Conservation (phyloP, 768 basidiomycete species). For the Sutorius australiensis region DNA sequence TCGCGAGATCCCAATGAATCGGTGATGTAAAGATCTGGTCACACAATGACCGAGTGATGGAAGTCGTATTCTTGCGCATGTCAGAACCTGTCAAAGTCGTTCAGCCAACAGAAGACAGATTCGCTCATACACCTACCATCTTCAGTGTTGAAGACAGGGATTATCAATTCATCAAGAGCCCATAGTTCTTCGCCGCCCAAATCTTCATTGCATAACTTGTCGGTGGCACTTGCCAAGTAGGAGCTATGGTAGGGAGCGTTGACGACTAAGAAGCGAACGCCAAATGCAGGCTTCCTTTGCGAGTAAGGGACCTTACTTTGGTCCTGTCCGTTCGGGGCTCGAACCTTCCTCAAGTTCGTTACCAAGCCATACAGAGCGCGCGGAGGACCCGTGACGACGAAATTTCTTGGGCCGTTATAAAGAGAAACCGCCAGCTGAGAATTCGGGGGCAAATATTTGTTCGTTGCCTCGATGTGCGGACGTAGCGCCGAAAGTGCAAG, state of each 20-base stretch:
- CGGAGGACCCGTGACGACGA: conserved; percentile 90
- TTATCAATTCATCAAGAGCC: conserved; percentile 60
- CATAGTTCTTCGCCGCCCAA: conserved; percentile 76
- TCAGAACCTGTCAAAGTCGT: conserved; percentile 63
- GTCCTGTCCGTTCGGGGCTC: conserved; percentile 81
- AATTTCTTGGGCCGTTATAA: conserved; percentile 85
- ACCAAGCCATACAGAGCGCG: conserved; percentile 93
- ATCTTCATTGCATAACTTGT: conserved; percentile 75
- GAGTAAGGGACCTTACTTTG: conserved; percentile 94
- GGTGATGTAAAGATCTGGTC: conserved; percentile 90
- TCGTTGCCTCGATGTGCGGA: conserved; percentile 80
- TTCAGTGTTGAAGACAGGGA: conserved; percentile 91
- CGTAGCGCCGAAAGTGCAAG: conserved; percentile 73
- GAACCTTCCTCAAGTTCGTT: conserved; percentile 83
- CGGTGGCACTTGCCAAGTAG: conserved; percentile 71
- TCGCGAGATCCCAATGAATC: conserved; percentile 92
- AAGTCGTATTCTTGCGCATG: conserved; percentile 62
- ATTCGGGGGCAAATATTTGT: conserved; percentile 75
- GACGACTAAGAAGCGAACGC: conserved; percentile 90
- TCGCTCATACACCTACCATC: conserved; percentile 56
- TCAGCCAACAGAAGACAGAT: conserved; percentile 22
- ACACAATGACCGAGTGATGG: conserved; percentile 83
- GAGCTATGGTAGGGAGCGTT: conserved; percentile 94
- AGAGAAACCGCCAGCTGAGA: conserved; percentile 85
- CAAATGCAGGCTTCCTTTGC: conserved; percentile 92